Evolutionary conservation across 345 rosid species (phyloP), one percentile per base, ranked within the genome.

Genomic region (Pugionium cornutum): DNA sequence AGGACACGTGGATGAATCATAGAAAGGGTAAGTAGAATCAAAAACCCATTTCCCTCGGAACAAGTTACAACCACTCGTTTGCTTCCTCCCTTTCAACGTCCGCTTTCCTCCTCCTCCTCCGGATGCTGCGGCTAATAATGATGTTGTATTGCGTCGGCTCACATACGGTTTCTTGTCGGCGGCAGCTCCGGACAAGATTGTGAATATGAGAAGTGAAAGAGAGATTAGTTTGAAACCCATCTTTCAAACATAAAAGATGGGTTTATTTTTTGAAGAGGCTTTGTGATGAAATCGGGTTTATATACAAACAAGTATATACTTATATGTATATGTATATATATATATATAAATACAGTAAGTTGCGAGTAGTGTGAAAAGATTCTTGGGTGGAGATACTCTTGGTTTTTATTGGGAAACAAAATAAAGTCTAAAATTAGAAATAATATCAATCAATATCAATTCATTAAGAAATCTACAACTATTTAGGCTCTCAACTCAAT

Each of bases 11-110:
- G 84, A 67, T 1, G 84, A 80, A 53, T 76, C 77, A 42, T 91
- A 73, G 18, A 18, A 18, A 18, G 18, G 18, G 18, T 18, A 18
- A 18, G 18, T 18, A 18, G 18, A 18, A 18, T 92, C 92, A 9
- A 56, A 1, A 4, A 75, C 79, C 98, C 98, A 92, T 33, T 48
- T 81, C 9, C 98, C 98, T 58, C 74, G 83, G 51, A 89, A 92
- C 74, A 92, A 68, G 65, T 89, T 89, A 73, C 98, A 92, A 7
- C 84, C 82, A 53, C 65, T 63, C 41, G 42, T 40, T 73, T 84
- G 86, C 67, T 81, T 86, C 71, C 66, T 80, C 18, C 85, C 85
- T 58, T 53, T 77, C 64, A 76, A 52, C 31, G 29, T 1, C 37
- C 47, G 44, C 68, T 29, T 36, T 50, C 75, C 74, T 52, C 77